A percentile compares a stretch with the other conserved stretches of the same genome.
Evolutionary conservation across 768 basidiomycete genomes (phyloP).

Genomic region (Punctularia strigosozonata): DNA sequence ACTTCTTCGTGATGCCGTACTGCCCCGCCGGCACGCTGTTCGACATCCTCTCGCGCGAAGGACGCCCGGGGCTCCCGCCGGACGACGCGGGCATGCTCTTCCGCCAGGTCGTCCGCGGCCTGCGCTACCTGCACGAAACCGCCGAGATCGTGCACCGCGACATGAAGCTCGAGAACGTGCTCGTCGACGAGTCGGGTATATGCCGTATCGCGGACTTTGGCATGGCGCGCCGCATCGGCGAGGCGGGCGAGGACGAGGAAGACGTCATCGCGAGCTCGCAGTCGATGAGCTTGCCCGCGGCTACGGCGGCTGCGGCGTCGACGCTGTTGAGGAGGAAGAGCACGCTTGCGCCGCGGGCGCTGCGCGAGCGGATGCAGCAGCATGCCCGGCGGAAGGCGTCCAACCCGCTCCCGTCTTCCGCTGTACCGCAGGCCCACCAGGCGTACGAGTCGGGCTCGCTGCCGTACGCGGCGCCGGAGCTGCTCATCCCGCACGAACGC

Average conservation of each 20-base stretch:
- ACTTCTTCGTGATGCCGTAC: constrained; percentile 73
- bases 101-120: constrained; percentile 71
- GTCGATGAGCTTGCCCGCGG: constrained; percentile 10
- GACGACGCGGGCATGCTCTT: constrained; percentile 83
- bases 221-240: constrained; percentile 57
- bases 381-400: constrained; percentile 41
- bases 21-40: constrained; percentile 82
- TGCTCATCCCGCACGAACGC: constrained; percentile 50
- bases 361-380: constrained; percentile 22
- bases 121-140: constrained; percentile 74
- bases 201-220: constrained; percentile 85
- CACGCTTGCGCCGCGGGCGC: constrained; percentile 14
- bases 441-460: constrained; percentile 72
- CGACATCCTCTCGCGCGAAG: constrained; percentile 68
- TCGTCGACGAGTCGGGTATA: constrained; percentile 81
- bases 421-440: constrained; percentile 19
- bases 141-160: constrained; percentile 82
- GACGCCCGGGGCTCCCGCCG: constrained; percentile 52
- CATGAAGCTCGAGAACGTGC: constrained; percentile 93
- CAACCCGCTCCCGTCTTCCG: constrained; percentile 25
- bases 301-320: constrained; percentile 9
- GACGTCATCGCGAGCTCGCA: constrained; percentile 6
- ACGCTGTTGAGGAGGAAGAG: constrained; percentile 14
- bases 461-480: constrained; percentile 85
- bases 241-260: constrained; percentile 23